Base-by-base conservation (phyloP, 495 filamentous ascomycete species). In the Xylaria scruposa region DNA sequence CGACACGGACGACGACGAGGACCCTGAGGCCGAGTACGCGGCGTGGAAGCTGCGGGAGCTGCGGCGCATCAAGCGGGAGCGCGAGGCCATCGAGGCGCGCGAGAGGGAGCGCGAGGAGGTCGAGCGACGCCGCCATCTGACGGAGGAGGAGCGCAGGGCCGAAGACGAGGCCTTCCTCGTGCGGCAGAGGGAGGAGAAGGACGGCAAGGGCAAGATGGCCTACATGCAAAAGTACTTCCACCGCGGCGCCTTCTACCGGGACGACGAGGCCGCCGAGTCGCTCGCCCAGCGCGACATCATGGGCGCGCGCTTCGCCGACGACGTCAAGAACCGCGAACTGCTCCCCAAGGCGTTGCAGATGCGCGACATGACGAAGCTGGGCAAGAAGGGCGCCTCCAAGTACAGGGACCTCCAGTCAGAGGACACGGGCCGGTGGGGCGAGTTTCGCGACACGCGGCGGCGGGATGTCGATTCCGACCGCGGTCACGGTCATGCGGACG, bases 221-320 rank as follows among this genome's bases (percentile, higher is more conserved):
- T 98, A 90, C 79, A 93, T 98, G 93, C 95, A 97, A 80, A 95
- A 95, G 79, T 98, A 98, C 82, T 94, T 91, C 79, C 96, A 99
- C 85, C 95, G 94, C 85, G 96, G 96, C 62, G 96, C 96, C 31
- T 99, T 98, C 84, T 98, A 92, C 83, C 90, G 91, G 68, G 94
- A 95, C 49, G 94, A 95, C 73, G 85, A 88, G 38, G 89, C 91
- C 72, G 87, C 87, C 19, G 88, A 91, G 78, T 93, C 91, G 29
- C 80, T 98, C 73, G 90, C 91, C 77, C 81, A 88, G 78, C 82
- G 95, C 47, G 92, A 96, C 81, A 83, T 97, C 64, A 95, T 95
- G 90, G 94, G 94, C 19, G 85, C 90, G 8, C 79, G 87, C 38
- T 94, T 94, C 73, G 89, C 85, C 56, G 97, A 99, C 76, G 91